A percentile compares a stretch with the other conserved stretches of the same genome.
Conservation (phyloP, 139 green algal species). For the Picochlorum costavermella region DNA sequence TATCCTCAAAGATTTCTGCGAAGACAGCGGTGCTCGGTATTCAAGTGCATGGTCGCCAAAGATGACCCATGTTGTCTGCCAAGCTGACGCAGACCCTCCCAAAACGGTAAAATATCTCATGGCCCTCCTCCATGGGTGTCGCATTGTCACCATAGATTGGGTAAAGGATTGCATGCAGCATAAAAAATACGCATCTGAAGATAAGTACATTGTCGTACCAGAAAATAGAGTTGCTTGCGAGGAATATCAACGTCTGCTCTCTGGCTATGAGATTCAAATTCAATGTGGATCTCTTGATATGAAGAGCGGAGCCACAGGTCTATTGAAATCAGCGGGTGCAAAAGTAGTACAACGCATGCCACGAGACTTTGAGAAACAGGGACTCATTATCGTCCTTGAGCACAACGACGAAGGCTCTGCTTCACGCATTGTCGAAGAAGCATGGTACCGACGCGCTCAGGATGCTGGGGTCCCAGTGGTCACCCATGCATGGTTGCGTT, state of each 20-base stretch:
- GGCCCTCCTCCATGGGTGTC: constrained; percentile 11
- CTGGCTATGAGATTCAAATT: no score
- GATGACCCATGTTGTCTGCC: constrained; percentile 22
- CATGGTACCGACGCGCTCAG: constrained; percentile 17
- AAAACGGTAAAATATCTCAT: constrained; percentile 33
- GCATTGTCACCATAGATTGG: constrained; percentile 12
- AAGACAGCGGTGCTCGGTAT: constrained; percentile 7
- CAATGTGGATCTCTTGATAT: no score
- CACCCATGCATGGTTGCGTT: constrained; percentile 18
- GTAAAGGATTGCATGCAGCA: no score
- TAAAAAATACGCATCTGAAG: no score
- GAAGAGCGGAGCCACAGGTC: no score
- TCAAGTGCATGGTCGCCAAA: constrained; percentile 6
- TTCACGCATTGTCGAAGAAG: background rate
- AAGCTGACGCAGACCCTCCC: constrained; percentile 5
- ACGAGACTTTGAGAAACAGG: background rate
- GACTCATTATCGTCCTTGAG: constrained; percentile 13
- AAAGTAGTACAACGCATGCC: no score
- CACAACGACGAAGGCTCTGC: background rate
- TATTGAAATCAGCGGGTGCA: no score
- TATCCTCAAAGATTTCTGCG: constrained; percentile 14
- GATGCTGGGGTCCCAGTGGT: constrained; percentile 20
- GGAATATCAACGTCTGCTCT: no score
- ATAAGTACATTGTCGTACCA: no score
- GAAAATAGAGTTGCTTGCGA: no score